Conservation (phyloP, 805 yeast genomes). For the Starmerella cellae region DNA sequence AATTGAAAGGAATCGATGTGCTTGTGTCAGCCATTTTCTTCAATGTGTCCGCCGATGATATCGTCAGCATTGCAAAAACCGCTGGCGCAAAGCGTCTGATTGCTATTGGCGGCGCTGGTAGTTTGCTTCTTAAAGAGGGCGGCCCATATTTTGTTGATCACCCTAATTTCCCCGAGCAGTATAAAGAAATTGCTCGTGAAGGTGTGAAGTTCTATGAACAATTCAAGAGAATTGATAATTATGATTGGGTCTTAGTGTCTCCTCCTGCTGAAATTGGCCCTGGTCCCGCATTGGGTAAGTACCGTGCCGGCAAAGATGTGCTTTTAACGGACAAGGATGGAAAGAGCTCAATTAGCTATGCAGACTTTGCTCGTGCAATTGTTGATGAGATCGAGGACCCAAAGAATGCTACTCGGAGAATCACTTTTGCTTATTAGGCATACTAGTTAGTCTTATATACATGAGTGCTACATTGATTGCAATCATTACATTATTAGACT, state of each 20-base stretch:
- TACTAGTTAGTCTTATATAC: too few relatives aligned
- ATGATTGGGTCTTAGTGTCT: conserved; percentile 13
- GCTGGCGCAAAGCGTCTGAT: conserved; percentile 12
- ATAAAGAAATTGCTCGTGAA: conserved; percentile 1
- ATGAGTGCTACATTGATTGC: too few relatives aligned
- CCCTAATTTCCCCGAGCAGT: conserved; percentile 13
- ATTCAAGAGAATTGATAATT: conserved; percentile 4
- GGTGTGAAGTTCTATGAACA: conserved; percentile 6
- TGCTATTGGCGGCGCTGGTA: conserved; percentile 15
- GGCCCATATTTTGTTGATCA: conserved; percentile 13
- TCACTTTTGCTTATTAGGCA: conserved; percentile 12
- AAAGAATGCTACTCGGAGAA: conserved; percentile 6
- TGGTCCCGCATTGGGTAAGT: conserved; percentile 9
- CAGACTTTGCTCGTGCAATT: conserved; percentile 12
- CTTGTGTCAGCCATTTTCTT: conserved; percentile 9
- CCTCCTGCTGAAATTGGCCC: conserved; percentile 9
- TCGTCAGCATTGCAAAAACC: conserved; percentile 4
- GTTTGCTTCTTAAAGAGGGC: conserved; percentile 6
- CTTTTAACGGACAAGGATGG: conserved; percentile 9
- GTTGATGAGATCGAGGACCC: conserved; percentile 14
- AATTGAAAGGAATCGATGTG: conserved; percentile 10
- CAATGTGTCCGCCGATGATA: conserved; percentile 3
- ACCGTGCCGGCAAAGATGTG: conserved; percentile 8
- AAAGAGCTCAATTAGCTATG: conserved; percentile 13
- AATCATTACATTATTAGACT: too few relatives aligned